Evolutionary conservation across 2,329 filamentous ascomycete genomes (phyloP).

Genomic region (Graphium sp.): DNA sequence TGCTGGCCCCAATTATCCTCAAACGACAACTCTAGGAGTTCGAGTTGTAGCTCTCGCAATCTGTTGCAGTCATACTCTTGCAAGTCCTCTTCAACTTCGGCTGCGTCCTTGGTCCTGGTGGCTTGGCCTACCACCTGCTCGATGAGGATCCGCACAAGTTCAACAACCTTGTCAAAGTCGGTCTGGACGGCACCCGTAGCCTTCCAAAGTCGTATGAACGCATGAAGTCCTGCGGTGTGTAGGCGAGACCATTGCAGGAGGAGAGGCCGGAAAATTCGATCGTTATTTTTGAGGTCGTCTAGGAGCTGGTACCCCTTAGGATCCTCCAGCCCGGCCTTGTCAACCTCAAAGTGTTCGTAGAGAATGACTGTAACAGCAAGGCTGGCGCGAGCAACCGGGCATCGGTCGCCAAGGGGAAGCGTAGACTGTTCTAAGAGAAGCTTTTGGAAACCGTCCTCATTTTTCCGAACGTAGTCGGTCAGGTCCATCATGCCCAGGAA

Average conservation of each 20-base stretch:
- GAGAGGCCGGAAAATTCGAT: conserved; percentile 73
- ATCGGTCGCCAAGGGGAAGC: conserved; percentile 53
- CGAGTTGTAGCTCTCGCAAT: conserved; percentile 81
- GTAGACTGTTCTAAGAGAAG: conserved; percentile 77
- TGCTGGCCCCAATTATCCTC: conserved; percentile 91
- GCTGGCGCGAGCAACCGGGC: conserved; percentile 75
- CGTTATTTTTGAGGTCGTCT: conserved; percentile 62
- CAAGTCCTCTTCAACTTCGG: conserved; percentile 80
- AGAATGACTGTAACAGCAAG: conserved; percentile 74
- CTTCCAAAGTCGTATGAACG: conserved; percentile 89
- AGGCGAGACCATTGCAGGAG: conserved; percentile 86
- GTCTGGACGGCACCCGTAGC: conserved; percentile 66
- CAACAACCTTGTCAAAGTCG: conserved; percentile 87
- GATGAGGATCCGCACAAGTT: conserved; percentile 76
- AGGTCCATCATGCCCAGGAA: conserved; percentile 97
- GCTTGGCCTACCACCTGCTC: conserved; percentile 81
- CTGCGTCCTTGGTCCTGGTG: conserved; percentile 63
- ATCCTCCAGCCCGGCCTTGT: conserved; percentile 67
- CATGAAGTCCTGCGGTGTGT: conserved; percentile 70
- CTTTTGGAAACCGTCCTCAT: conserved; percentile 88
- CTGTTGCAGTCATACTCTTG: conserved; percentile 64
- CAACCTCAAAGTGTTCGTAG: conserved; percentile 92
- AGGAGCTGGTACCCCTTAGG: conserved; percentile 56
- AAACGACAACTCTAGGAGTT: conserved; percentile 75
- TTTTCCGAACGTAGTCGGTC: conserved; percentile 80